These are phyloP conservation scores for Pichia sp. DNA, from an alignment of 1,139 yeast genomes.

Conservation along the genomic window DNA sequence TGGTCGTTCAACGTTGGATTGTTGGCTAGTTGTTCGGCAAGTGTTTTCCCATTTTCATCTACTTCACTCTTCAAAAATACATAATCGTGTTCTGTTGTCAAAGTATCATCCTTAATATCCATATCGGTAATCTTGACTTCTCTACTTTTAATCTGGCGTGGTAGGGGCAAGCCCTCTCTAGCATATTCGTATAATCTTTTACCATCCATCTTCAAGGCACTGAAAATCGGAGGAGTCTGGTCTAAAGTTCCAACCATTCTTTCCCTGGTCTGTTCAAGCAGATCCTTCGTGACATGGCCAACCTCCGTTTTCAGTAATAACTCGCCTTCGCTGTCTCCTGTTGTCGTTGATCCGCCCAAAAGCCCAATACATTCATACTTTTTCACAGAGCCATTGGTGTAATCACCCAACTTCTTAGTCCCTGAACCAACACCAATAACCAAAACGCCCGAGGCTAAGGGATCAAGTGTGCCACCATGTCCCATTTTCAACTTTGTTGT, in stretches of 20 bases:
- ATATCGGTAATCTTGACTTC: slow-evolving; percentile 59
- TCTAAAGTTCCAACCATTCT: slow-evolving; percentile 72
- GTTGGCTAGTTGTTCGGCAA: slow-evolving; percentile 41
- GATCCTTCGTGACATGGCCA: slow-evolving; percentile 54
- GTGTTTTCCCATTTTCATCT: slow-evolving; percentile 44
- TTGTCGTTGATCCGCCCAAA: slow-evolving; percentile 86
- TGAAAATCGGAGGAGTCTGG: slow-evolving; percentile 93
- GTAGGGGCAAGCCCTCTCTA: slow-evolving; percentile 79
- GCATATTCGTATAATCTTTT: slow-evolving; percentile 94
- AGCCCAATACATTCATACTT: slow-evolving; percentile 81
- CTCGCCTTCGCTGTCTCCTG: slow-evolving; percentile 92
- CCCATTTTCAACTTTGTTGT: slow-evolving; percentile 76
- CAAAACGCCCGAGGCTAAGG: slow-evolving; percentile 87
- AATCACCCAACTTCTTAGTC: slow-evolving; percentile 72
- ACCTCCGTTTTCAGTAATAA: slow-evolving; percentile 55
- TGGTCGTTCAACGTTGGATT: slow-evolving; percentile 65
- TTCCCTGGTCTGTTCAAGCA: slow-evolving; percentile 45
- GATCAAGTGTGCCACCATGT: slow-evolving; percentile 97
- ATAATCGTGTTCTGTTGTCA: slow-evolving; percentile 55
- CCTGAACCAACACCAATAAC: slow-evolving; percentile 90
- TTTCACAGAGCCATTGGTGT: slow-evolving; percentile 67
- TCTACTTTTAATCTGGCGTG: slow-evolving; percentile 73
- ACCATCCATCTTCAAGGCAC: slow-evolving; percentile 93
- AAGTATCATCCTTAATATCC: slow-evolving; percentile 49
- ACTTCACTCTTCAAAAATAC: slow-evolving; percentile 45